Evolutionary conservation across 352 stramenopile species (phyloP).

Genomic region (Phytophthora pini): DNA sequence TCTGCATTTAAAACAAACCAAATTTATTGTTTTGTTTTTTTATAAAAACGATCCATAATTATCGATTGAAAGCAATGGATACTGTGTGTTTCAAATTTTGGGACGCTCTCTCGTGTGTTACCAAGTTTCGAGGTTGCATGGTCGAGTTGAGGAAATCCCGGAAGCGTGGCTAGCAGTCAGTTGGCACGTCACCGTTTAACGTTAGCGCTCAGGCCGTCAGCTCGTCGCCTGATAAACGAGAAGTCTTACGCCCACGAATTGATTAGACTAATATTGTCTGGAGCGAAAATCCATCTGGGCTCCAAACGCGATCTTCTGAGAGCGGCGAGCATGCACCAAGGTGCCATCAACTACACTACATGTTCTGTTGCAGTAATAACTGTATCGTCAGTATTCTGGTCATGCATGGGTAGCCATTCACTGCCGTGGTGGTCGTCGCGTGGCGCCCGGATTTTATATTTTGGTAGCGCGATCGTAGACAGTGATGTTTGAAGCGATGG

Average conservation of each 20-base stretch:
- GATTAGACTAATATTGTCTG: not conserved
- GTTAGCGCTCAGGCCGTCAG: not conserved
- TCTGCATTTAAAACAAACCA: no score
- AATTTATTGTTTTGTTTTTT: no score
- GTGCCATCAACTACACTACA: not conserved
- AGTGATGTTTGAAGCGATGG: slow-evolving; percentile 2
- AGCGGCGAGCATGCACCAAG: not conserved
- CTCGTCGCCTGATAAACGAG: slow-evolving; percentile 5
- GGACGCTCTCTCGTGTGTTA: no score
- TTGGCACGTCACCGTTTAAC: slow-evolving; percentile 1
- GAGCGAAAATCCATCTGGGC: slow-evolving; percentile 26
- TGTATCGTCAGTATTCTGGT: not conserved
- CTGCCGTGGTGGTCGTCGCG: slow-evolving; percentile 5
- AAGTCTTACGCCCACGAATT: slow-evolving; percentile 5
- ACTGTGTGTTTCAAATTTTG: no score
- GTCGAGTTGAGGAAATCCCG: not conserved
- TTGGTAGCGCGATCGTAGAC: slow-evolving; percentile 14
- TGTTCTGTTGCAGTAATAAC: not conserved
- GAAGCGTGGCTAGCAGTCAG: slow-evolving; percentile 6
- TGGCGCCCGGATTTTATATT: slow-evolving; percentile 24
- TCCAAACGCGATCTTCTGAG: slow-evolving; percentile 16
- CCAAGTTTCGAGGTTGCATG: no score
- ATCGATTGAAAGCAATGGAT: no score
- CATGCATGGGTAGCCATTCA: slow-evolving; percentile 11
- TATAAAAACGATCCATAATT: no score